Evolutionary conservation across 2,329 filamentous ascomycete species (phyloP).

Genomic region (Penicillium psychrosexuale): DNA sequence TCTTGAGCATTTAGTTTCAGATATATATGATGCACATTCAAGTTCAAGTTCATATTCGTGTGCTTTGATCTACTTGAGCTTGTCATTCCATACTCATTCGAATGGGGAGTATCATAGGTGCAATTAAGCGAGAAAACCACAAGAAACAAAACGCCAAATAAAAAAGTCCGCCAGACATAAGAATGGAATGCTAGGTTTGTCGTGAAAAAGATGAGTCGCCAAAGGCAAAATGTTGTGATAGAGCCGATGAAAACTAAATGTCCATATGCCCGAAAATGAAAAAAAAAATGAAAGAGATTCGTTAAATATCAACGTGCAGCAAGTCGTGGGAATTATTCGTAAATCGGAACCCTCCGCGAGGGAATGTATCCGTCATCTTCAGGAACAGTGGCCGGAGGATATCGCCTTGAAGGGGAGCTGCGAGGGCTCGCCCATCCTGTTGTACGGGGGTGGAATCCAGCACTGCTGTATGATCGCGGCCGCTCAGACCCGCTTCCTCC

Average conservation of each 20-base stretch:
- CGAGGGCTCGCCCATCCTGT: constrained; percentile 22
- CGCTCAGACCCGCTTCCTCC: constrained; percentile 26
- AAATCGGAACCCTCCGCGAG: constrained; percentile 16
- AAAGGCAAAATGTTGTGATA: neutral
- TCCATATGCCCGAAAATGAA: neutral
- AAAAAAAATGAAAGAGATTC: neutral
- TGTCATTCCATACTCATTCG: neutral
- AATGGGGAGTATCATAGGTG: neutral
- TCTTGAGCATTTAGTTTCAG: neutral
- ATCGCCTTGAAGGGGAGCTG: constrained; percentile 19
- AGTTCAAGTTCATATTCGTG: neutral
- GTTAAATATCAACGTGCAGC: neutral
- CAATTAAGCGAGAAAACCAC: neutral
- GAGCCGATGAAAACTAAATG: neutral
- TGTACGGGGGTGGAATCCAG: constrained; percentile 11
- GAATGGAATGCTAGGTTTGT: neutral
- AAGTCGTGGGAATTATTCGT: constrained; percentile 13
- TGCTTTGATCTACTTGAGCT: neutral
- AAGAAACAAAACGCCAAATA: neutral
- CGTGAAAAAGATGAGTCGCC: neutral
- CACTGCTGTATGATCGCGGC: constrained; percentile 23
- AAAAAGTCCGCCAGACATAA: neutral
- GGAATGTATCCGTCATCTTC: constrained; percentile 17
- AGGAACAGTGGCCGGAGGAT: constrained; percentile 13
- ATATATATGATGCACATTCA: neutral